Percentiles rank a stretch among this genome's conserved stretches.
phyloP scores from a whole-genome alignment of 768 basidiomycete species.

The Amylocystis lapponica region DNA sequence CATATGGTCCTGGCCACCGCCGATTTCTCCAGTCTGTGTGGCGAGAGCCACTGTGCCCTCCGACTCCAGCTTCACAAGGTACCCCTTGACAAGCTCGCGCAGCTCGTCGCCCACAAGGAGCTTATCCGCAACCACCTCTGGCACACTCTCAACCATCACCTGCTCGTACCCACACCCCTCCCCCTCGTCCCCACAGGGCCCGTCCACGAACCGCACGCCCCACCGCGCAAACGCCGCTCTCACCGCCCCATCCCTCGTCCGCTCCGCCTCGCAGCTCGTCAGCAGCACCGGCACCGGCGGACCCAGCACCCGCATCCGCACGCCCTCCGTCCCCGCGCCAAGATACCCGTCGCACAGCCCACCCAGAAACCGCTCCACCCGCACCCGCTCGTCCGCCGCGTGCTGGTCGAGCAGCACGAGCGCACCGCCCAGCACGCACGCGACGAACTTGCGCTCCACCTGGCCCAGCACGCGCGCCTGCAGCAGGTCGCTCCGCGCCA shows the following conservation, averaged over 20 bases:
- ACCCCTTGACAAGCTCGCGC: slow-evolving; percentile 68
- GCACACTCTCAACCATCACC: slow-evolving; percentile 55
- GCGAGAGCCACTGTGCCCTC: slow-evolving; percentile 26
- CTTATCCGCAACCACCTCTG: slow-evolving; percentile 71
- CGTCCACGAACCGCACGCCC: slow-evolving; percentile 54
- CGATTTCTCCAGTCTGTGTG: not conserved
- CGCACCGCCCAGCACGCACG: slow-evolving; percentile 46
- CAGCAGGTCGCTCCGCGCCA: slow-evolving; percentile 49
- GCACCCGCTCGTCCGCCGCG: slow-evolving; percentile 93
- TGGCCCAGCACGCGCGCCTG: slow-evolving; percentile 67
- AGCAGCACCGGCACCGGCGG: slow-evolving; percentile 60
- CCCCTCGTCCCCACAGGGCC: slow-evolving; percentile 10
- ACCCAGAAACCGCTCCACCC: slow-evolving; percentile 79
- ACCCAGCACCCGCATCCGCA: slow-evolving; percentile 38
- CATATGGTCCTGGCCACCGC: not conserved
- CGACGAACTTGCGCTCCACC: slow-evolving; percentile 88
- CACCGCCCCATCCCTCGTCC: slow-evolving; percentile 35
- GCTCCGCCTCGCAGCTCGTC: slow-evolving; percentile 55
- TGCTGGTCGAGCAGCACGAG: slow-evolving; percentile 93
- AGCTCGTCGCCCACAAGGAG: slow-evolving; percentile 67
- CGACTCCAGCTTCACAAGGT: slow-evolving; percentile 54
- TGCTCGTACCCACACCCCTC: slow-evolving; percentile 49
- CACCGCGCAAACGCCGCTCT: slow-evolving; percentile 53
- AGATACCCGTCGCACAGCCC: slow-evolving; percentile 71
- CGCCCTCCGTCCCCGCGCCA: slow-evolving; percentile 16